Evolutionary conservation across 1,284 basidiomycete species (phyloP), one percentile per base, ranked within the genome.

Genomic region (Inonotus obliquus): DNA sequence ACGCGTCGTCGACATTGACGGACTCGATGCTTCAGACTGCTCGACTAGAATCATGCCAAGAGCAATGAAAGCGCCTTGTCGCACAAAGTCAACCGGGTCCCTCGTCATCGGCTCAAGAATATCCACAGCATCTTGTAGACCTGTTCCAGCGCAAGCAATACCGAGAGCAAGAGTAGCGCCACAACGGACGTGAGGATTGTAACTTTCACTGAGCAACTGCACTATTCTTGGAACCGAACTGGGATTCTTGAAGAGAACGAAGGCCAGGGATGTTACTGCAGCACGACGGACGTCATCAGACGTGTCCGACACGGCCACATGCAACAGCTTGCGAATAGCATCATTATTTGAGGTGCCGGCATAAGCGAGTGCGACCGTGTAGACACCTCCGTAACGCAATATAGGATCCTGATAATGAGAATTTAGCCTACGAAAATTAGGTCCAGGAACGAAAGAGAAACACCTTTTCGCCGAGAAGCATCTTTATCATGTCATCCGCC

Each of bases 151-250:
- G 69, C 95, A 98, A 17, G 95, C 92, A 67, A 98, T 94, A 69
- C 95, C 95, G 13, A 98, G 80, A 29, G 95, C 95, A 47, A 98
- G 82, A 2, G 96, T 96, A 35, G 95, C 95, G 68, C 95, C 95
- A 68, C 95, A 97, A 54, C 96, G 85, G 29, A 98, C 95, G 71
- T 97, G 94, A n/a, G 96, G 95, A 72, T 98, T 98, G 75, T 98
- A 98, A 71, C 94, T 96, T 79, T 98, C 96, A 67, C 92, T 94
- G 60, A 98, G 78, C 14, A 98, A 83, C 74, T 98, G 95, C 3
- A 98, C 95, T 59, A 98, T 92, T 59, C 96, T 82, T 17, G 96
- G 96, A 1, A 98, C 94, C 76, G 96, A 93, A 11, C 84, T 83
- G 21, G 96, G 94, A 72, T 93, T 96, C 77, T 96, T 94, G 84